Evolutionary conservation across 352 stramenopile species (phyloP), one percentile per base, ranked within the genome.

Genomic region (Aphanomyces euteiches): DNA sequence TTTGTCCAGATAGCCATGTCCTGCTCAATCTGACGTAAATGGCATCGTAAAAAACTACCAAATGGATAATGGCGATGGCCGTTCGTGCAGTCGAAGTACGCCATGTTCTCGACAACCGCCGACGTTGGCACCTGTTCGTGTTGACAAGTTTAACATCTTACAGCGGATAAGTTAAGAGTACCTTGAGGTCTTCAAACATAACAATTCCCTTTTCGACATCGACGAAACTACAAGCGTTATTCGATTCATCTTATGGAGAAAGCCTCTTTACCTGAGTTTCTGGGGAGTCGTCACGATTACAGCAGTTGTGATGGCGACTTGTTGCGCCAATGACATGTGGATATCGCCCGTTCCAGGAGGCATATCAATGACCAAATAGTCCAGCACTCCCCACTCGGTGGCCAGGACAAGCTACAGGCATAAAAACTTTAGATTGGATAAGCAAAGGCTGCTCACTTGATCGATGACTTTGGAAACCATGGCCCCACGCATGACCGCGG

Each of bases 231-330:
- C 47, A 66, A 17, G 38, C 28, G 28, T 28, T 2, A 28, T 28
- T 28, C 28, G 28, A 28, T 28, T 28, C 28, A 28, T 28, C 28
- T 28, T 28, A 28, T 28, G 28, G 28, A 28, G 28, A 28, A 2
- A 28, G 28, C 28, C 2, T 28, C 64, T n/a, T 4, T 50, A 90
- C 83, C 84, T 96, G 48, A 99, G 88, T 68, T 96, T 90, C 73
- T 99, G 96, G 1, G 98, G 98, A 21, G 97, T 99, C 7, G 97
- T 99, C 5, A 99, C 98, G 65, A 99, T 97, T 4, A 99, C 97
- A 7, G 97, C 93, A 19, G 91, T 96, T 0, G 96, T 98, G 53
- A 99, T 98, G 21, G 97, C 94, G 69, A 99, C 90, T 80, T 96
- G 89, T 82, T 99, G 97, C 38, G 91, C 97, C 54, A 99, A 78